Evolutionary conservation across 148 eudicot species (phyloP).

Genomic region (Cornus florida): DNA sequence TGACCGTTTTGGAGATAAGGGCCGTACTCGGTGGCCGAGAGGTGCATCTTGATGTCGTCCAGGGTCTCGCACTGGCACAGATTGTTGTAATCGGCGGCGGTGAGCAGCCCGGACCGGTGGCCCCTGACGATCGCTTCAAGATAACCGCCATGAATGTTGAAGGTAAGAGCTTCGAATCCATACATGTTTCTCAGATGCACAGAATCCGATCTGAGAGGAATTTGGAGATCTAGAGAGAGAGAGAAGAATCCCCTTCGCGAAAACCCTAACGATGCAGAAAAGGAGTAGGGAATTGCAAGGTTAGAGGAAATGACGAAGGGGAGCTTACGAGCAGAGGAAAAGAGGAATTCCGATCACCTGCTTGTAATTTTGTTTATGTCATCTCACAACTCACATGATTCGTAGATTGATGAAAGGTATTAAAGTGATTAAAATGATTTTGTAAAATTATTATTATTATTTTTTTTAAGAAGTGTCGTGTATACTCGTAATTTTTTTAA

Average conservation of each 20-base stretch:
- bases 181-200: conserved; percentile 45
- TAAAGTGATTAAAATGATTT: too few relatives aligned
- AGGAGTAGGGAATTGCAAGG: background rate
- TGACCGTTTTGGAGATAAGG: conserved; percentile 46
- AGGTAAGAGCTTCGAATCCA: conserved; percentile 94
- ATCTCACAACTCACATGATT: too few relatives aligned
- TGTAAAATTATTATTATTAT: too few relatives aligned
- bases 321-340: background rate
- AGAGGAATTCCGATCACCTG: background rate
- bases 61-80: conserved; percentile 91
- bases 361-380: background rate
- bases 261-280: background rate
- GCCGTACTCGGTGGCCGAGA: conserved; percentile 87
- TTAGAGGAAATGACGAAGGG: background rate
- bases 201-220: background rate
- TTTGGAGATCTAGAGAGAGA: background rate
- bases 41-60: conserved; percentile 95
- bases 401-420: background rate
- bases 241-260: background rate
- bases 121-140: conserved; percentile 95
- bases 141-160: conserved; percentile 90
- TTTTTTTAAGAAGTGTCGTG: too few relatives aligned
- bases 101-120: conserved; percentile 76
- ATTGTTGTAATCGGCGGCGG: conserved; percentile 96
- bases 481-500: too few relatives aligned